Evolutionary conservation across 2,329 filamentous ascomycete species (phyloP).

Genomic region (Hyphodiscus sp.): DNA sequence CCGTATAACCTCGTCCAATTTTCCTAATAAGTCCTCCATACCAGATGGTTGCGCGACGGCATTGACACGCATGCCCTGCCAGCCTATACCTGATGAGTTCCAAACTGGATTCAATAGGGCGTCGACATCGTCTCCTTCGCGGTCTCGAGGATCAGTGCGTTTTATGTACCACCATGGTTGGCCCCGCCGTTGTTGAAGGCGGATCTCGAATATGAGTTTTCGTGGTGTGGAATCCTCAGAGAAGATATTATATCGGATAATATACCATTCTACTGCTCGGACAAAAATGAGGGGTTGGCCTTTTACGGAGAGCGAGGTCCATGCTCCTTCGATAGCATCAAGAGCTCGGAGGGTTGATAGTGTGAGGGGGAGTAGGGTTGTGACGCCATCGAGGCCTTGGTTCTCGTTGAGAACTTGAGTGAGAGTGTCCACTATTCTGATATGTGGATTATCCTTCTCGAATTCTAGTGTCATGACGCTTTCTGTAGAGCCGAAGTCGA

Average conservation of each 20-base stretch:
- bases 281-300: slow-evolving; percentile 46
- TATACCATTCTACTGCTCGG: slow-evolving; percentile 50
- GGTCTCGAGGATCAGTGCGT: slow-evolving; percentile 23
- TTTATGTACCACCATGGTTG: slow-evolving; percentile 31
- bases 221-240: slow-evolving; percentile 25
- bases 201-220: slow-evolving; percentile 46
- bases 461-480: slow-evolving; percentile 50
- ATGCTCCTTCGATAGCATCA: slow-evolving; percentile 51
- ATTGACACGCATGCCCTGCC: slow-evolving; percentile 42
- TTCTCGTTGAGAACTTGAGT: slow-evolving; percentile 50
- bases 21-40: slow-evolving; percentile 31
- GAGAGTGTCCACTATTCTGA: slow-evolving; percentile 54
- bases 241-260: slow-evolving; percentile 44
- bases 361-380: slow-evolving; percentile 51
- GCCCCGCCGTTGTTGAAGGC: slow-evolving; percentile 41
- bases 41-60: slow-evolving; percentile 38
- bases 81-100: slow-evolving; percentile 38
- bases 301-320: slow-evolving; percentile 37
- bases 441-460: slow-evolving; percentile 59
- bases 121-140: slow-evolving; percentile 31
- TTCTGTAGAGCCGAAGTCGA: slow-evolving; percentile 48
- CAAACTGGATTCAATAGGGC: slow-evolving; percentile 40
- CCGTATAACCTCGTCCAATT: slow-evolving; percentile 23
- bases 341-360: slow-evolving; percentile 59
- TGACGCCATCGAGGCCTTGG: slow-evolving; percentile 42